phyloP scores from a whole-genome alignment of 371 early-diverging fungal species.

The Rhizopus sp. region DNA sequence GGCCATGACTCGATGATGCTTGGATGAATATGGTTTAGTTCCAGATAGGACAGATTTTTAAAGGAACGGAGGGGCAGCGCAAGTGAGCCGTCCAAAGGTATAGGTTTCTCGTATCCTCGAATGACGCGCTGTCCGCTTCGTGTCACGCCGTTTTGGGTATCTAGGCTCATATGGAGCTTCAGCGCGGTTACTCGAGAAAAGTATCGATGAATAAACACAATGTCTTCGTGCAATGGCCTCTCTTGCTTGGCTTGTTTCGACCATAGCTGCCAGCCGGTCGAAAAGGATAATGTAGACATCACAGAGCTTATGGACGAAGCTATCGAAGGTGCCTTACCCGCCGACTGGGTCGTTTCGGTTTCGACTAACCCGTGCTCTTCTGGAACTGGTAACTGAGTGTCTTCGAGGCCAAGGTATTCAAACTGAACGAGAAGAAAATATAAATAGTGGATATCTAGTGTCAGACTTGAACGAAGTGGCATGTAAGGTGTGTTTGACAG shows the following conservation, averaged over 20 bases:
- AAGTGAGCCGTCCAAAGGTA: constrained; percentile 40
- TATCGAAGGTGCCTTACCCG: constrained; percentile 50
- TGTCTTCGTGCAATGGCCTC: constrained; percentile 52
- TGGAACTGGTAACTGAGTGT: constrained; percentile 43
- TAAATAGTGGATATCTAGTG: constrained; percentile 61
- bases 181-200: constrained; percentile 51
- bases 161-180: constrained; percentile 50
- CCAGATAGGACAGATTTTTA: constrained; percentile 49
- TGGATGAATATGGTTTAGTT: constrained; percentile 52
- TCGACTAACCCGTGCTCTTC: constrained; percentile 34
- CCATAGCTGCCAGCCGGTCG: constrained; percentile 71
- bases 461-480: constrained; percentile 44
- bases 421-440: constrained; percentile 64
- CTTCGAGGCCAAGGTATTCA: constrained; percentile 60
- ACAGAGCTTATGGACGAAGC: constrained; percentile 58
- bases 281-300: constrained; percentile 60
- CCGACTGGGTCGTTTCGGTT: constrained; percentile 32
- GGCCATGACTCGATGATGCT: constrained; percentile 53
- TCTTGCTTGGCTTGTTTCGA: constrained; percentile 27
- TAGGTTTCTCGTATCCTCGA: constrained; percentile 42
- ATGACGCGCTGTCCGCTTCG: constrained; percentile 53
- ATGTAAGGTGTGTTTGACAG: constrained; percentile 37
- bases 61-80: constrained; percentile 46
- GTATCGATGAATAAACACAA: constrained; percentile 56
- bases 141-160: constrained; percentile 35